Evolutionary conservation across 176 grass and related monocot genomes (phyloP).

Genomic region (Ampelocalamus luodianensis): DNA sequence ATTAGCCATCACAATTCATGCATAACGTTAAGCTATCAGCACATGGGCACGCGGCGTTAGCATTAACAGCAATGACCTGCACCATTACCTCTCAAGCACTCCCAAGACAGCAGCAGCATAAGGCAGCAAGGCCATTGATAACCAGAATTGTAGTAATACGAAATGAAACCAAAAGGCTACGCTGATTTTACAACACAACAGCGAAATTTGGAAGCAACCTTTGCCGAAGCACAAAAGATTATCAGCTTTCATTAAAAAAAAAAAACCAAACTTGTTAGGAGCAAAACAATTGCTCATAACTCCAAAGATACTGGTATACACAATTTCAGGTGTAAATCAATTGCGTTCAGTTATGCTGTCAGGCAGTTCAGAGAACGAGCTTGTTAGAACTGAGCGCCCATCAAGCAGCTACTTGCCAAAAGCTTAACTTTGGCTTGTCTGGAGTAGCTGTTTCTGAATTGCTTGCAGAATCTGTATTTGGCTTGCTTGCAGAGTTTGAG

Average conservation of each 20-base stretch:
- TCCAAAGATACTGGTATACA: constrained; percentile 3
- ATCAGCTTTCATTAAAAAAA: background rate
- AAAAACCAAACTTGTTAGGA: background rate
- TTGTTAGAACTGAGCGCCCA: background rate
- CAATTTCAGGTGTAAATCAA: constrained; percentile 17
- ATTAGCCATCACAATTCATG: background rate
- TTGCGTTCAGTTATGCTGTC: background rate
- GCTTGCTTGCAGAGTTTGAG: constrained; percentile 35
- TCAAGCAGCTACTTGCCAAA: constrained; percentile 32
- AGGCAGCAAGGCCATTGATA: background rate
- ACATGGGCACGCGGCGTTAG: background rate
- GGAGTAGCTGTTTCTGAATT: constrained; percentile 17
- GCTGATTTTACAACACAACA: background rate
- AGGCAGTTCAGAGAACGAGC: constrained; percentile 13
- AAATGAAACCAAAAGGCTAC: constrained; percentile 6
- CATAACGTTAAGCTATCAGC: background rate
- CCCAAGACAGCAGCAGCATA: background rate
- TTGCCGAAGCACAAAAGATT: background rate
- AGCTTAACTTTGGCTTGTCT: constrained; percentile 23
- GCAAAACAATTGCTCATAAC: background rate
- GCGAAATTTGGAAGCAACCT: constrained; percentile 23
- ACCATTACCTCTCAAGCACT: background rate
- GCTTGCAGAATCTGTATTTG: constrained; percentile 41
- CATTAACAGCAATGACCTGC: background rate
- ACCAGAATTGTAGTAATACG: background rate